A percentile compares a stretch with the other conserved stretches of the same genome.
These are phyloP conservation scores for Botryotinia globosa DNA, from an alignment of 2,329 filamentous ascomycete species.

Conservation along the genomic window DNA sequence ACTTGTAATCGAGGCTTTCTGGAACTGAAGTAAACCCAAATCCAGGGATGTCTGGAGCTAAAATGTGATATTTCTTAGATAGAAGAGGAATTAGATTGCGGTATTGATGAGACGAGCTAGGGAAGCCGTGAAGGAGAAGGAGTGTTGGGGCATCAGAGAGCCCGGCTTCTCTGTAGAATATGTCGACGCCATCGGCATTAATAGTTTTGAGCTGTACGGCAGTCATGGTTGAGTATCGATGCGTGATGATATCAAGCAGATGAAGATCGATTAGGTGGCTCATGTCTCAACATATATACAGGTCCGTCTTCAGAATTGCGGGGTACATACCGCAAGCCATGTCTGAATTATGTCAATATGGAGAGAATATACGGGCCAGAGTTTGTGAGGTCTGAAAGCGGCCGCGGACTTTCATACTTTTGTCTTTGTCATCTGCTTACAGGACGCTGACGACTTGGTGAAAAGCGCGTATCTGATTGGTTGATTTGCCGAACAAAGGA, in stretches of 20 bases:
- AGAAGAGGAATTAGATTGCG: slow-evolving; percentile 47
- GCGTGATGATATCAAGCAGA: background rate
- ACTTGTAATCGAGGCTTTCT: slow-evolving; percentile 48
- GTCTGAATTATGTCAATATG: background rate
- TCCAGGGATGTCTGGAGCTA: slow-evolving; percentile 59
- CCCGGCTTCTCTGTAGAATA: slow-evolving; percentile 45
- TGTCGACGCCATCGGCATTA: slow-evolving; percentile 39
- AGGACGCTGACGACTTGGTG: background rate
- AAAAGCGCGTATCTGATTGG: background rate
- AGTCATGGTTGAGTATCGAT: background rate
- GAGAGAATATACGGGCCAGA: background rate
- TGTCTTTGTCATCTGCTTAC: slow-evolving; percentile 5
- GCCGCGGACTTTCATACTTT: background rate
- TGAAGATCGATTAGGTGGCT: slow-evolving; percentile 8
- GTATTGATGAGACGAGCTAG: slow-evolving; percentile 45
- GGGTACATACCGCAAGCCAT: background rate
- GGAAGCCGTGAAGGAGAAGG: slow-evolving; percentile 48
- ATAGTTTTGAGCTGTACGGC: slow-evolving; percentile 20
- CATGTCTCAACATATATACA: slow-evolving; percentile 3
- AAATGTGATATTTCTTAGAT: slow-evolving; percentile 41
- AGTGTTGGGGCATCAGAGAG: slow-evolving; percentile 39
- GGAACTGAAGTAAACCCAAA: slow-evolving; percentile 56
- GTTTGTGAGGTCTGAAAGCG: background rate
- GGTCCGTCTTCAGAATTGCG: background rate
- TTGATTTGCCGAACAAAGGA: background rate